Conservation (phyloP, 2,329 filamentous ascomycete species). For the Microascus cirrosus region DNA sequence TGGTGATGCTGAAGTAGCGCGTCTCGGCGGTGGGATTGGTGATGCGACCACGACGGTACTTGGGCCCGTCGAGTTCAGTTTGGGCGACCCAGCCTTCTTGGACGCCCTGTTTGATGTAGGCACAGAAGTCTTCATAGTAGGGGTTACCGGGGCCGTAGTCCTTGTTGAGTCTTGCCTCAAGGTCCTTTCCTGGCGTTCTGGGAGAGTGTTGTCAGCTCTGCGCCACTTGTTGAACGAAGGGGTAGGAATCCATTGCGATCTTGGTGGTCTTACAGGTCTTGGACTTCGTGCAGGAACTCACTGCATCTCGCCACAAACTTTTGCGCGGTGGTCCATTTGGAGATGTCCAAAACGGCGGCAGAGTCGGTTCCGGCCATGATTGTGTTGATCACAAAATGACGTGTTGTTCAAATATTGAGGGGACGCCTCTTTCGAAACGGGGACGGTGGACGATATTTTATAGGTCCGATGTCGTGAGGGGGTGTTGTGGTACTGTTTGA, state of each 20-base stretch:
- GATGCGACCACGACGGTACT: constrained; percentile 35
- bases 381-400: neutral
- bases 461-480: too few relatives aligned
- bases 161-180: constrained; percentile 29
- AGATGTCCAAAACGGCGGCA: constrained; percentile 12
- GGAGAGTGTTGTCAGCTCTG: neutral
- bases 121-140: constrained; percentile 29
- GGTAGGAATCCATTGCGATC: neutral
- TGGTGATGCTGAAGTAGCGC: constrained; percentile 42
- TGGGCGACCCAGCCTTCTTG: constrained; percentile 32
- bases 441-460: too few relatives aligned
- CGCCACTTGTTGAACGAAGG: neutral
- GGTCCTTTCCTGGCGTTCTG: constrained; percentile 32
- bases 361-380: neutral
- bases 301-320: constrained; percentile 15
- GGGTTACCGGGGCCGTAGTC: constrained; percentile 29
- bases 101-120: constrained; percentile 24
- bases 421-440: neutral
- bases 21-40: constrained; percentile 30
- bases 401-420: too few relatives aligned
- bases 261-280: constrained; percentile 16
- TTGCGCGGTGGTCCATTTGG: constrained; percentile 16
- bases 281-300: constrained; percentile 18
- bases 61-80: constrained; percentile 28
- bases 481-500: too few relatives aligned